Evolutionary conservation across 305 asterid species (phyloP), one percentile per base, ranked within the genome.

Genomic region (Stenogyne calaminthoides): DNA sequence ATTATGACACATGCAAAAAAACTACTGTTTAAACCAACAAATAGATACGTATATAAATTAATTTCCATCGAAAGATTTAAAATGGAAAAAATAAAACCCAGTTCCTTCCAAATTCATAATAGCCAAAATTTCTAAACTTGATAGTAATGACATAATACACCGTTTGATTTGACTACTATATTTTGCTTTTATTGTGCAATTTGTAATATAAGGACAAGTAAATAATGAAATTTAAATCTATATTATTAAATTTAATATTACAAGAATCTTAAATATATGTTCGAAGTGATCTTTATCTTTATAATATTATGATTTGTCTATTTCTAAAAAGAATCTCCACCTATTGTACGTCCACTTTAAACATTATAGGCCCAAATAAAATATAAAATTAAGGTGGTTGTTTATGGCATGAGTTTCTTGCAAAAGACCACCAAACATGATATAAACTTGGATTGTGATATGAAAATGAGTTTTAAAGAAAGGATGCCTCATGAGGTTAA

Each of bases 361-460:
- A 32, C 6, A 32, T 32, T 32, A 60, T 25, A 22, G 16, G 7
- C 0, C 8, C 25, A 34, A 36, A 61, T 5, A n/a, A 0, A n/a
- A 11, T 36, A 36, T 1, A 44, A 11, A 11, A 18, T 42, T 14
- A 32, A 59, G 8, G 39, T 47, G 54, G 16, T 58, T 10, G 64
- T 75, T 70, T 47, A 36, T 19, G 74, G 20, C 46, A 60, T 37
- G 54, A 57, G 18, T 52, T 32, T 71, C 32, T n/a, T 71, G 65
- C 62, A 65, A 47, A 19, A 18, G 46, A 68, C 34, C 68, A 73
- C 76, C 76, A 73, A 68, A 68, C 78, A 78, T 73, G 77, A 70
- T 71, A 20, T 70, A 29, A 29, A 78, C 75, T 57, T 19, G 8
- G 75, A 77, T 49, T 64, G 76, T 61, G 67, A 79, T n/a, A 20